Conservation (phyloP, 75 land plant species). For the Chamaecyparis obtusa region DNA sequence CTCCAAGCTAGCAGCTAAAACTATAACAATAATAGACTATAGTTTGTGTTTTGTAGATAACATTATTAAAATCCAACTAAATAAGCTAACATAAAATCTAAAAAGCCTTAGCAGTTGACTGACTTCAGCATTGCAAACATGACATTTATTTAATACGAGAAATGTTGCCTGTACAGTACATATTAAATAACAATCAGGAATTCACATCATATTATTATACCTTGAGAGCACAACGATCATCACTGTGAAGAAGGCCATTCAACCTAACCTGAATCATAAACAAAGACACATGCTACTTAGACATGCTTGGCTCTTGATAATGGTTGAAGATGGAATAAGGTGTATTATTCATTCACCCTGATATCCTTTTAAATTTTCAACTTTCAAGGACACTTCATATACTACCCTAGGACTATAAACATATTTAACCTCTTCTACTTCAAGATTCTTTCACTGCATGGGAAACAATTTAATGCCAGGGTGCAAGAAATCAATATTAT, state of each 20-base stretch:
- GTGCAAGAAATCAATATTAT: background rate
- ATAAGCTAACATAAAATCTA: background rate
- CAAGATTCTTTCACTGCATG: background rate
- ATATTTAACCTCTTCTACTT: background rate
- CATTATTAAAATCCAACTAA: background rate
- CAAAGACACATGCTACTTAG: background rate
- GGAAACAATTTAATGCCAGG: background rate
- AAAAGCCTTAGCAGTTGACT: background rate
- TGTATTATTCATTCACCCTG: background rate
- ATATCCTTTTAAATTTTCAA: background rate
- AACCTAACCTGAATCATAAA: slow-evolving; percentile 62
- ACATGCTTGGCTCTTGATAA: background rate
- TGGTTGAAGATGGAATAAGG: background rate
- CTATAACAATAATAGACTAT: background rate
- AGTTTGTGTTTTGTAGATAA: background rate
- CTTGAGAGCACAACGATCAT: slow-evolving; percentile 89
- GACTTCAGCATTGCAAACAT: background rate
- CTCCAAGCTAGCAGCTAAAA: background rate
- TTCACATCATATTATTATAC: slow-evolving; percentile 51
- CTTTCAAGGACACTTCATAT: background rate
- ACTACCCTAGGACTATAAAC: background rate
- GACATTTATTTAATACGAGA: slow-evolving; percentile 1
- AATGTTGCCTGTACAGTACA: background rate
- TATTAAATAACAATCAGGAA: background rate
- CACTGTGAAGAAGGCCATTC: slow-evolving; percentile 85